A percentile compares a stretch with the other conserved stretches of the same genome.
Evolutionary conservation across 1,284 basidiomycete species (phyloP).

Genomic region (Phellinidium pouzarii): DNA sequence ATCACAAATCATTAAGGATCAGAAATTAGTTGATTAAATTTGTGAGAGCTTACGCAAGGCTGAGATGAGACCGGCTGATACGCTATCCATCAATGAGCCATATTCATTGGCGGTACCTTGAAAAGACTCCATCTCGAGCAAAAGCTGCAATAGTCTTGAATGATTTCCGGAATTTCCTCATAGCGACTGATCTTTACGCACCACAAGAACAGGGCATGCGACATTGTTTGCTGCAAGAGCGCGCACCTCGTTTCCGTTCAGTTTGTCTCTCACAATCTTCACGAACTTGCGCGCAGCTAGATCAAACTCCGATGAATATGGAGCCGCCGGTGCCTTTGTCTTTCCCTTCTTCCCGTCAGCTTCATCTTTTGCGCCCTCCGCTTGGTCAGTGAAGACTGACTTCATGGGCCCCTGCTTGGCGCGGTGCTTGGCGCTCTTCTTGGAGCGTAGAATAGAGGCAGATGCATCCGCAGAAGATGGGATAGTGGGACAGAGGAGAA

Average conservation of each 20-base stretch:
- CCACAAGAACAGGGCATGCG: conserved; percentile 64
- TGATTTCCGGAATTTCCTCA: background rate
- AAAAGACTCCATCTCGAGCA: conserved; percentile 73
- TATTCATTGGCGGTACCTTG: conserved; percentile 49
- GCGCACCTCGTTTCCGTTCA: conserved; percentile 72
- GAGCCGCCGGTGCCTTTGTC: conserved; percentile 27
- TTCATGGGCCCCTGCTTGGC: conserved; percentile 67
- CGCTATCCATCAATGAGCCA: conserved; percentile 75
- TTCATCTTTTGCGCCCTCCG: conserved; percentile 17
- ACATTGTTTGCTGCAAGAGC: conserved; percentile 77
- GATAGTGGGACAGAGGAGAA: conserved; percentile 61
- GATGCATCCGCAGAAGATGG: conserved; percentile 30
- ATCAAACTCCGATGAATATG: conserved; percentile 47
- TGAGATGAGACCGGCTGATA: conserved; percentile 77
- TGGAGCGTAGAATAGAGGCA: conserved; percentile 50
- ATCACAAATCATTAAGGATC: conserved; percentile 19
- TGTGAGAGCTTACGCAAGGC: conserved; percentile 44
- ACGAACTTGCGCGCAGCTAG: conserved; percentile 48
- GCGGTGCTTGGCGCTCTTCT: conserved; percentile 73
- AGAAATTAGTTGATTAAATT: background rate
- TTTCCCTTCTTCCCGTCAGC: conserved; percentile 31
- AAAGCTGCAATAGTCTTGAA: conserved; percentile 43
- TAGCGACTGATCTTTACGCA: conserved; percentile 43
- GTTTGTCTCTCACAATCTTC: conserved; percentile 41
- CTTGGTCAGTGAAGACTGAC: conserved; percentile 51